These are phyloP conservation scores for Penicillium turbatum DNA, from an alignment of 495 filamentous ascomycete genomes.

Conservation along the genomic window DNA sequence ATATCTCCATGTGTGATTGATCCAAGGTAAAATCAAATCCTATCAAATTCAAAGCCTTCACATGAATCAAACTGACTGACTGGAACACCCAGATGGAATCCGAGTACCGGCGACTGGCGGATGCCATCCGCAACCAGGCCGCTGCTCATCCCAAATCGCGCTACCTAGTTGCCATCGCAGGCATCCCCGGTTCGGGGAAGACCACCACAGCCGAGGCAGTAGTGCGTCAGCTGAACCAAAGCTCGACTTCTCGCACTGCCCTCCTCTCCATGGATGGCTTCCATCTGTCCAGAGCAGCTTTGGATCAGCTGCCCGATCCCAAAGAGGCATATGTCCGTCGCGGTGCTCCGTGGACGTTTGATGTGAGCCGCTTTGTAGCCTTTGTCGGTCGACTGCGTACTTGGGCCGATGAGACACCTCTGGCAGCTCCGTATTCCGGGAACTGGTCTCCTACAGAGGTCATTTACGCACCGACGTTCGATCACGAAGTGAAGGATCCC, in stretches of 20 bases:
- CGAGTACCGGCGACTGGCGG: conserved; percentile 24
- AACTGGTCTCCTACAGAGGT: conserved; percentile 6
- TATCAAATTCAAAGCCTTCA: background rate
- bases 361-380: conserved; percentile 26
- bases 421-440: conserved; percentile 5
- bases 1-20: background rate
- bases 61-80: background rate
- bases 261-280: conserved; percentile 44
- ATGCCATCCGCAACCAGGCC: conserved; percentile 22
- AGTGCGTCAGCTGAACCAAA: conserved; percentile 27
- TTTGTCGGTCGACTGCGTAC: conserved; percentile 23
- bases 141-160: conserved; percentile 18
- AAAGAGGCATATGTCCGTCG: conserved; percentile 37
- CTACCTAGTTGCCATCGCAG: conserved; percentile 41
- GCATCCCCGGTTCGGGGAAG: conserved; percentile 46
- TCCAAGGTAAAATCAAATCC: background rate
- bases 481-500: conserved; percentile 40
- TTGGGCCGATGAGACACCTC: conserved; percentile 22
- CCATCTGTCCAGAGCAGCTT: conserved; percentile 32
- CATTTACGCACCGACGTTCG: conserved; percentile 35
- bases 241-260: conserved; percentile 13
- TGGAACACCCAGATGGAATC: conserved; percentile 18
- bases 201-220: conserved; percentile 42
- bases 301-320: conserved; percentile 35
- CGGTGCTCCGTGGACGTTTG: conserved; percentile 43